Base-by-base conservation (phyloP, 1,284 basidiomycete genomes). In the Schizophyllum amplum region DNA sequence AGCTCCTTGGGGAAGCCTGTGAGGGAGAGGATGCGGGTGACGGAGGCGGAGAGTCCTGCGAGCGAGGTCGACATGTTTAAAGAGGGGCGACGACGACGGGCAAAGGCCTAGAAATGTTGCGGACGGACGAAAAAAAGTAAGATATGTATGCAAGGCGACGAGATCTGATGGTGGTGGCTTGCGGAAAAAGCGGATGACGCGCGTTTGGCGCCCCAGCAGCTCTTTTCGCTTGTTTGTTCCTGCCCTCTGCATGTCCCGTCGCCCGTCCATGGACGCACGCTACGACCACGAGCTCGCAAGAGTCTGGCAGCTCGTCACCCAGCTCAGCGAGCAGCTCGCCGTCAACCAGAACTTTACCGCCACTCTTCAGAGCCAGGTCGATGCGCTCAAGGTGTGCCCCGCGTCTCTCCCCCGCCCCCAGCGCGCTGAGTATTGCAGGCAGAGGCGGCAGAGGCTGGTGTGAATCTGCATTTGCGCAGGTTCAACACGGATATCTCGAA, bases 401-500 rank as follows among this genome's bases (percentile, higher is more conserved):
- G 33, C 24, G 53, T 57, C 55, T 46, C 49, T 25, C 55, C 46
- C 52, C 55, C 54, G 4, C 55, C 51, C 53, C 47, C 47, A 6
- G 52, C 17, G 51, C 57, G 57, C 46, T 53, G 17, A 13, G 52
- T 57, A 49, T 51, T 56, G n/a, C 61, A 65, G 64, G 52, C 54
- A 57, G 61, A 96, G 69, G 88, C 94, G n/a, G 73, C 82, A 0
- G 83, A 66, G 76, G 81, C 15, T 84, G 83, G 9, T 85, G 87
- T 21, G 93, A 92, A 1, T 95, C 91, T 69, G 81, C 87, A 0
- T 75, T 33, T 99, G 49, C 78, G 94, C 61, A 80, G 97, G 42
- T 93, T 92, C 73, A 98, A 98, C 70, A 83, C 88, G n/a, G 96
- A 99, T 69, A 83, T 99, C 33, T 84, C 91, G 46, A 86, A 95